Evolutionary conservation across 805 yeast genomes (phyloP).

Genomic region (Candida tammaniensis): DNA sequence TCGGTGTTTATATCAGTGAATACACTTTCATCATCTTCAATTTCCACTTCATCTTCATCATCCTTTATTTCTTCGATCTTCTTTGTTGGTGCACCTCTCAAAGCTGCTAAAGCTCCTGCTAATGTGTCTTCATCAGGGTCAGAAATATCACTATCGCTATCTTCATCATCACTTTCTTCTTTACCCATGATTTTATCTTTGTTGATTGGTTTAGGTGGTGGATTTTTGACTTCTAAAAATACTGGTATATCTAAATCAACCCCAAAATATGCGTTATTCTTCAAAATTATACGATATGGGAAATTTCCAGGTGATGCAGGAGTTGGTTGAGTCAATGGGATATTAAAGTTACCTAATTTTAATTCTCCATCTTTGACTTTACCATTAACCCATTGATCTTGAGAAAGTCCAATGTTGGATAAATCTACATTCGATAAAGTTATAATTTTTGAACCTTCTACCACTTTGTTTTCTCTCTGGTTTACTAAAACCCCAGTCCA

Average conservation of each 20-base stretch:
- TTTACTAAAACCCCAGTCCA: constrained; percentile 71
- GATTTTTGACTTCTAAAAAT: constrained; percentile 63
- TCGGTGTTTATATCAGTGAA: constrained; percentile 46
- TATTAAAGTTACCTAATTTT: constrained; percentile 68
- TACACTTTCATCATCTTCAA: constrained; percentile 39
- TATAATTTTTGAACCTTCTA: constrained; percentile 58
- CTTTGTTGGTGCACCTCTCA: constrained; percentile 60
- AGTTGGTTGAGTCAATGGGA: constrained; percentile 71
- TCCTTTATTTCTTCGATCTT: constrained; percentile 19
- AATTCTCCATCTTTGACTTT: constrained; percentile 23
- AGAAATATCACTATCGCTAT: constrained; percentile 49
- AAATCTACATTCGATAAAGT: constrained; percentile 50
- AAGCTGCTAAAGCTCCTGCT: constrained; percentile 71
- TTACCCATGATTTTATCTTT: constrained; percentile 18
- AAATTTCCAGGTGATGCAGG: constrained; percentile 68
- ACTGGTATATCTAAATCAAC: constrained; percentile 72
- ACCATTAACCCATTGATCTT: constrained; percentile 49
- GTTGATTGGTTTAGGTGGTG: constrained; percentile 20
- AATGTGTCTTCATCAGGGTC: constrained; percentile 73
- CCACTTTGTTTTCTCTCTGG: constrained; percentile 78
- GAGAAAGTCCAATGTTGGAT: constrained; percentile 52
- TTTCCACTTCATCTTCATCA: constrained; percentile 23
- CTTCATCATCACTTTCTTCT: constrained; percentile 32
- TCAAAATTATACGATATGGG: constrained; percentile 68
- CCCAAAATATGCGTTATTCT: constrained; percentile 79